Percentiles rank a stretch among this genome's conserved stretches.
Conservation (phyloP, 352 stramenopile genomes). For the Globisporangium lucens region DNA sequence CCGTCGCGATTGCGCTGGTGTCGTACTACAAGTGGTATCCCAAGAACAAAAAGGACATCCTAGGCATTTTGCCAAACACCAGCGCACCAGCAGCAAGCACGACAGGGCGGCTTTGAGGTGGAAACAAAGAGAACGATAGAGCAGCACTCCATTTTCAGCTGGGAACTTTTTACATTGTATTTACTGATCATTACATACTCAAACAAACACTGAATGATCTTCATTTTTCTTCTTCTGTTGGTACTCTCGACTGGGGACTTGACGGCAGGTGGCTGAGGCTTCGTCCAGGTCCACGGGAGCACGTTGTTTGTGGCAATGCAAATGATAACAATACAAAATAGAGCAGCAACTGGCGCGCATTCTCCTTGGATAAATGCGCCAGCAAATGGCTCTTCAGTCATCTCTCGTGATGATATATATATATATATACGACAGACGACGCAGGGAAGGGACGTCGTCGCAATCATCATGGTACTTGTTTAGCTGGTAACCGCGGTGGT, state of each 20-base stretch:
- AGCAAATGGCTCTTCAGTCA: neutral
- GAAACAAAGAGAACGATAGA: neutral
- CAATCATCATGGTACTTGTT: neutral
- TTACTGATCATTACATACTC: neutral
- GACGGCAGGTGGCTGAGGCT: neutral
- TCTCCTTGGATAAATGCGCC: neutral
- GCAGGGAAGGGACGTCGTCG: neutral
- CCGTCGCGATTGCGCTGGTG: conserved; percentile 50
- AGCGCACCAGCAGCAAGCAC: conserved; percentile 9
- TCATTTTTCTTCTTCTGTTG: neutral
- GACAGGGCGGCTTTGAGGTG: neutral
- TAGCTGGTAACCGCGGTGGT: neutral
- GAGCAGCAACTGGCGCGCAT: neutral
- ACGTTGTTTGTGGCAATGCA: neutral
- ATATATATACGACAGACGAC: neutral
- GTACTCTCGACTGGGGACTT: neutral
- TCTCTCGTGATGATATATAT: neutral
- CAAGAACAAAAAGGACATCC: conserved; percentile 62
- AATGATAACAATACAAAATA: neutral
- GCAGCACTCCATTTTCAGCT: neutral
- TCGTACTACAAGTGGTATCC: conserved; percentile 83
- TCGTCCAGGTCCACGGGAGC: neutral
- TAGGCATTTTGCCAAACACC: conserved; percentile 41
- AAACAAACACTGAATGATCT: neutral
- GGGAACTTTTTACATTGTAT: neutral